A percentile compares a stretch with the other conserved stretches of the same genome.
Conservation (phyloP, 179 eudicot species). For the Camellia oleifera region DNA sequence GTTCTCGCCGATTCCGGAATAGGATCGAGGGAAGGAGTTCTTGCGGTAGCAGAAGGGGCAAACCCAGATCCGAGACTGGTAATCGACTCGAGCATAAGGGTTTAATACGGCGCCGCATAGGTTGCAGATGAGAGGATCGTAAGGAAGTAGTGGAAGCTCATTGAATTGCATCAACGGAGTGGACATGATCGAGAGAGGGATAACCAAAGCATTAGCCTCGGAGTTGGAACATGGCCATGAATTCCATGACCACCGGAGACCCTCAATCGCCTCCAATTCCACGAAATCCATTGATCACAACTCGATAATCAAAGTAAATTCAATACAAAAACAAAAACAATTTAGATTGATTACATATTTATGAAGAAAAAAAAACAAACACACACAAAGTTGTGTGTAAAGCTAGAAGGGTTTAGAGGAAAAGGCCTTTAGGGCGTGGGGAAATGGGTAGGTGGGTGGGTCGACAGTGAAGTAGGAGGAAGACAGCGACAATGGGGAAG, state of each 20-base stretch:
- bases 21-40: conserved; percentile 67
- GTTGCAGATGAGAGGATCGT: conserved; percentile 73
- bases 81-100: conserved; percentile 97
- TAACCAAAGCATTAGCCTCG: conserved; percentile 45
- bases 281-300: conserved; percentile 53
- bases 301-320: not conserved
- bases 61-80: conserved; percentile 71
- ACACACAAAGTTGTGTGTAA: too few relatives aligned
- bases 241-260: conserved; percentile 96
- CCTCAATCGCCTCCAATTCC: conserved; percentile 88
- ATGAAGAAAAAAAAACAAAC: too few relatives aligned
- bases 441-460: too few relatives aligned
- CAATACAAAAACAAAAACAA: not conserved
- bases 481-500: too few relatives aligned
- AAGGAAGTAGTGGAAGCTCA: conserved; percentile 72
- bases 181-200: conserved; percentile 78
- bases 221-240: conserved; percentile 81
- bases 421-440: too few relatives aligned
- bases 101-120: conserved; percentile 69
- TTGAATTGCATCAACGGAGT: conserved; percentile 70
- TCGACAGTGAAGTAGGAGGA: too few relatives aligned
- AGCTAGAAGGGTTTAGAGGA: too few relatives aligned
- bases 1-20: conserved; percentile 65
- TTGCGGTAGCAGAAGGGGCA: conserved; percentile 83
- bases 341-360: not conserved